A percentile compares a stretch with the other conserved stretches of the same genome.
Conservation (phyloP, 208 protist genomes). For the Crithidia expoeki region DNA sequence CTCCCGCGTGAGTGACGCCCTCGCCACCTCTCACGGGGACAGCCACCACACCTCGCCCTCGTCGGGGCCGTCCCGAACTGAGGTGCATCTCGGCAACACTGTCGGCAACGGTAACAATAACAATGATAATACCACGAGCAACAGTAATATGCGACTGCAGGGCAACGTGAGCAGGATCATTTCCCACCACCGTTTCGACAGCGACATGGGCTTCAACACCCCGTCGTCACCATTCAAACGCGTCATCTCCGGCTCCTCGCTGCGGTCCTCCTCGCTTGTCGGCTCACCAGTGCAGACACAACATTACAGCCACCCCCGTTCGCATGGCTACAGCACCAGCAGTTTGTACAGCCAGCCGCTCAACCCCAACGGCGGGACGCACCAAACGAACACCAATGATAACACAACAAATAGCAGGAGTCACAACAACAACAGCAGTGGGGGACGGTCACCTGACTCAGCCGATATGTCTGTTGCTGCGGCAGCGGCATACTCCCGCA, state of each 20-base stretch:
- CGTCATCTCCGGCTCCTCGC: slow-evolving; percentile 22
- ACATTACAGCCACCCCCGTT: slow-evolving; percentile 11
- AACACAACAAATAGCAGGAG: neutral
- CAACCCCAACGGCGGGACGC: neutral
- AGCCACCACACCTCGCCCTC: slow-evolving; percentile 4
- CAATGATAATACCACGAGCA: neutral
- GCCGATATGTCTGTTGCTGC: slow-evolving; percentile 32
- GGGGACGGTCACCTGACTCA: slow-evolving; percentile 28
- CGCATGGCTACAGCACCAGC: slow-evolving; percentile 16
- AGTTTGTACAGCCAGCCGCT: slow-evolving; percentile 17
- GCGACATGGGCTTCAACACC: slow-evolving; percentile 14
- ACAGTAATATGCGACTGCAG: neutral
- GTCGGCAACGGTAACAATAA: neutral
- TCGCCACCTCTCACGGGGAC: neutral
- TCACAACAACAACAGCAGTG: slow-evolving; percentile 17
- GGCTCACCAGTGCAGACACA: slow-evolving; percentile 23
- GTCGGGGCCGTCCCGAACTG: neutral
- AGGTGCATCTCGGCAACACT: neutral
- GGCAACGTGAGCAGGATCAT: slow-evolving; percentile 17
- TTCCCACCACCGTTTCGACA: slow-evolving; percentile 18
- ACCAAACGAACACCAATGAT: slow-evolving; percentile 1
- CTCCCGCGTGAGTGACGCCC: slow-evolving; percentile 10
- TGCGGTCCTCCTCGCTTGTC: slow-evolving; percentile 23
- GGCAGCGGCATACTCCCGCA: slow-evolving; percentile 37
- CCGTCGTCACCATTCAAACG: slow-evolving; percentile 18